A percentile compares a stretch with the other conserved stretches of the same genome.
These are phyloP conservation scores for Uromyces viciae-fabae DNA, from an alignment of 1,284 basidiomycete genomes.

Conservation along the genomic window DNA sequence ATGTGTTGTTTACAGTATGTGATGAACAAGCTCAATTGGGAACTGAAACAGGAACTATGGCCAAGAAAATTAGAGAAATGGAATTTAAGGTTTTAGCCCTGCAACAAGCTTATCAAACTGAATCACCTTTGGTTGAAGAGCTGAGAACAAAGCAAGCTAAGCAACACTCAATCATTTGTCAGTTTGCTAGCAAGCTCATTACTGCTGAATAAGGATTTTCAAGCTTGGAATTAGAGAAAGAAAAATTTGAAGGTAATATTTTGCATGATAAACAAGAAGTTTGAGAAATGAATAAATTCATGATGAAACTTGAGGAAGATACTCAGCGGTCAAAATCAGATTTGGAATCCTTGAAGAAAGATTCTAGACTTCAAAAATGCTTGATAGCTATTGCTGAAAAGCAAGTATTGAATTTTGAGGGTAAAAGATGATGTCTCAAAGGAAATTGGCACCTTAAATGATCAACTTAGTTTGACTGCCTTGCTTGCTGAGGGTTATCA, in stretches of 20 bases:
- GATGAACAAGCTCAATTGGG: conserved; percentile 55
- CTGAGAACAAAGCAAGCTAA: conserved; percentile 68
- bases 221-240: conserved; percentile 80
- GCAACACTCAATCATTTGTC: conserved; percentile 74
- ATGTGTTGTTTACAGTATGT: conserved; percentile 52
- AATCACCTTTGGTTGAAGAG: conserved; percentile 69
- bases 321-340: conserved; percentile 69
- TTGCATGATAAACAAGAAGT: conserved; percentile 93
- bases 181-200: conserved; percentile 75
- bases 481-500: background rate
- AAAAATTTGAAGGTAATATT: conserved; percentile 81
- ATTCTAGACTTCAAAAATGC: conserved; percentile 92
- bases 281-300: conserved; percentile 74
- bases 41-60: conserved; percentile 60
- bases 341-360: conserved; percentile 84
- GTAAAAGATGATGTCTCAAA: conserved; percentile 65
- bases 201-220: conserved; percentile 86
- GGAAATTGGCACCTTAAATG: conserved; percentile 58
- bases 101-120: conserved; percentile 73
- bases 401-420: conserved; percentile 80
- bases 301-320: conserved; percentile 74
- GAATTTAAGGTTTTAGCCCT: conserved; percentile 56
- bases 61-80: conserved; percentile 60
- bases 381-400: conserved; percentile 89
- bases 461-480: conserved; percentile 33